Base-by-base conservation (phyloP, 1,139 yeast species). In the Magnusiomyces tetraspermus region DNA sequence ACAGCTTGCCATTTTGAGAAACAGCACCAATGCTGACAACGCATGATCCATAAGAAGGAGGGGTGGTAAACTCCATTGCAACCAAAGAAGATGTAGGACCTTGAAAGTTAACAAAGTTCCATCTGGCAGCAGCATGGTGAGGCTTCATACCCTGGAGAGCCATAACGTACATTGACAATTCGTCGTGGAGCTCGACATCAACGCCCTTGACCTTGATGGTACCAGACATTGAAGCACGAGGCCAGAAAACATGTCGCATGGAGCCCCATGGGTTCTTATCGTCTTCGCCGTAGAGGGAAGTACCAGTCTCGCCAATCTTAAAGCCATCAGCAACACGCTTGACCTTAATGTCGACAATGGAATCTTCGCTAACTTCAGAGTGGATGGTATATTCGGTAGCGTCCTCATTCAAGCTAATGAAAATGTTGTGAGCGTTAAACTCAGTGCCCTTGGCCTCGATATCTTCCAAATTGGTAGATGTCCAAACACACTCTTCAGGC, bases 141-240 rank as follows among this genome's bases (percentile, higher is more conserved):
- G 98, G 98, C 71, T 92, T 92, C 97, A 92, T 90, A 57, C 97
- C 97, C 73, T 92, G 98, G 61, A 89, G 72, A n/a, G 98, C 98
- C 95, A 87, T 85, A 50, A 92, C 96, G 67, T 83, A 89, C 95
- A 90, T 85, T 28, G 45, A 42, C 5, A 42, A 17, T 17, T 45
- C 41, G 15, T 58, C 53, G 40, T 77, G 73, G 52, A 80, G 68
- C 23, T 70, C 70, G 28, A 71, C 53, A 28, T 63, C 66, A 28
- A 64, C 58, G 48, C 67, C 66, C 49, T 64, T 63, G 53, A 71
- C 64, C 31, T 63, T 61, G 50, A 92, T 71, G 31, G 79, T 74
- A 61, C 98, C 98, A 23, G 64, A 64, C 47, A 81, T 84, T 17
- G 70, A 58, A 68, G 90, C 83, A 65, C 97, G 78, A 57, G 98